Conservation (phyloP, 768 basidiomycete species). For the Infundibulicybe gibba region DNA sequence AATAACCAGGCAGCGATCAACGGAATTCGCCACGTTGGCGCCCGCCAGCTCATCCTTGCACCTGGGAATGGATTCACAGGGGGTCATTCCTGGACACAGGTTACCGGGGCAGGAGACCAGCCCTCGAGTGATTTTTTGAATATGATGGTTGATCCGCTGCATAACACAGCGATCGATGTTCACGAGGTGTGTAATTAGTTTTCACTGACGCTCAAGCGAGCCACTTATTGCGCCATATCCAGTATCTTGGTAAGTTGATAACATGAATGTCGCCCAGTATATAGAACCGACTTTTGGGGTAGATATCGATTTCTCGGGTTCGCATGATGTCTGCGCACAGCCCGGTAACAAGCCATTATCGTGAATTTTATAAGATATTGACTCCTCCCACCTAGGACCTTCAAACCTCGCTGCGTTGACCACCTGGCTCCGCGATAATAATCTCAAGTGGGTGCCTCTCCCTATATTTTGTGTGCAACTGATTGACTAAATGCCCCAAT, state of each 20-base stretch:
- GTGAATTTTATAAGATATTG: background rate
- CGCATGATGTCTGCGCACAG: constrained; percentile 37
- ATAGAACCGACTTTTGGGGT: constrained; percentile 4
- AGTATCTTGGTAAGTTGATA: background rate
- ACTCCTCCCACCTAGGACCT: constrained; percentile 16
- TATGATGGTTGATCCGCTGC: constrained; percentile 32
- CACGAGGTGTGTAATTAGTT: constrained; percentile 29
- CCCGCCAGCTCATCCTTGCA: constrained; percentile 39
- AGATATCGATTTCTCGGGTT: constrained; percentile 41
- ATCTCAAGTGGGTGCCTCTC: constrained; percentile 29
- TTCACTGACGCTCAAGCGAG: background rate
- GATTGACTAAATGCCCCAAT: background rate
- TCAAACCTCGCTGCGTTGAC: constrained; percentile 39
- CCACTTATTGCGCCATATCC: background rate
- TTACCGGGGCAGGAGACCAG: constrained; percentile 24
- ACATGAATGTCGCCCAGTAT: background rate
- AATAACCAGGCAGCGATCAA: constrained; percentile 44
- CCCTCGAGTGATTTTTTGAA: constrained; percentile 42
- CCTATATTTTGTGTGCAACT: background rate
- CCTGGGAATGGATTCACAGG: constrained; percentile 46
- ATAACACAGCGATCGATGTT: constrained; percentile 42
- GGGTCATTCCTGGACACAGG: constrained; percentile 39
- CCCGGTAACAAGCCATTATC: constrained; percentile 22
- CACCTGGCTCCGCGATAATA: constrained; percentile 36
- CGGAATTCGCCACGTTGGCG: constrained; percentile 35